phyloP scores from a whole-genome alignment of 2,329 filamentous ascomycete species.

The Ophiostoma angusticollis region DNA sequence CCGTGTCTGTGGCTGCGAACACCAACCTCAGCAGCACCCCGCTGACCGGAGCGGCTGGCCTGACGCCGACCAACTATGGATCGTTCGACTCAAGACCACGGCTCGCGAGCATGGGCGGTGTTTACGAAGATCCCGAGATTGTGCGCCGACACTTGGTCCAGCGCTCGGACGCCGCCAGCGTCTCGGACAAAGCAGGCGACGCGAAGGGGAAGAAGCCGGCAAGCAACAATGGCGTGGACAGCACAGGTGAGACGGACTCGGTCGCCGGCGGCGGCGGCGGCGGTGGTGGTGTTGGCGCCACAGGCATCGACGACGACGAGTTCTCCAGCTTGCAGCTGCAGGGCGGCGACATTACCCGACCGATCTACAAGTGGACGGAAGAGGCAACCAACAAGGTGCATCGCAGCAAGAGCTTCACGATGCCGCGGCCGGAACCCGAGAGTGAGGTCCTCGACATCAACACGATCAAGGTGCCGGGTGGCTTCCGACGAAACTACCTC shows the following conservation, averaged over 20 bases:
- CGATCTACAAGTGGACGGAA: constrained; percentile 95
- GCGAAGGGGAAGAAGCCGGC: constrained; percentile 43
- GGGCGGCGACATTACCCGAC: constrained; percentile 85
- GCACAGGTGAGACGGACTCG: constrained; percentile 21
- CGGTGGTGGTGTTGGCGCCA: constrained; percentile 16
- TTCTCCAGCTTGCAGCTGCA: constrained; percentile 91
- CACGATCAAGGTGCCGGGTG: constrained; percentile 83
- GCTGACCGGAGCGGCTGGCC: constrained; percentile 27
- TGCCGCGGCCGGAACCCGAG: constrained; percentile 65
- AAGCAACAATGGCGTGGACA: constrained; percentile 21
- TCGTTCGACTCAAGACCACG: constrained; percentile 65
- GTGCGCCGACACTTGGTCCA: constrained; percentile 79
- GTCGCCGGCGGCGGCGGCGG: not conserved
- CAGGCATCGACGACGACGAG: constrained; percentile 49
- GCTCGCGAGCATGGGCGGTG: constrained; percentile 35
- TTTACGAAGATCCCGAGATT: constrained; percentile 82
- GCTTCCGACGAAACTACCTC: constrained; percentile 83
- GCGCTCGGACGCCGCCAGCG: constrained; percentile 40
- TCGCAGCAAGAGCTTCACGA: constrained; percentile 79
- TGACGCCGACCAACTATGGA: constrained; percentile 63
- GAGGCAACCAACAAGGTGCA: constrained; percentile 61
- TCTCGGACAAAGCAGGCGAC: constrained; percentile 36
- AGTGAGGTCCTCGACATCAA: constrained; percentile 73
- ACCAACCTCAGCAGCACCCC: constrained; percentile 6
- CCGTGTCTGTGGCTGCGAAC: too few species aligned